phyloP scores from a whole-genome alignment of 345 rosid species.

The Melaleuca quinquenervia region DNA sequence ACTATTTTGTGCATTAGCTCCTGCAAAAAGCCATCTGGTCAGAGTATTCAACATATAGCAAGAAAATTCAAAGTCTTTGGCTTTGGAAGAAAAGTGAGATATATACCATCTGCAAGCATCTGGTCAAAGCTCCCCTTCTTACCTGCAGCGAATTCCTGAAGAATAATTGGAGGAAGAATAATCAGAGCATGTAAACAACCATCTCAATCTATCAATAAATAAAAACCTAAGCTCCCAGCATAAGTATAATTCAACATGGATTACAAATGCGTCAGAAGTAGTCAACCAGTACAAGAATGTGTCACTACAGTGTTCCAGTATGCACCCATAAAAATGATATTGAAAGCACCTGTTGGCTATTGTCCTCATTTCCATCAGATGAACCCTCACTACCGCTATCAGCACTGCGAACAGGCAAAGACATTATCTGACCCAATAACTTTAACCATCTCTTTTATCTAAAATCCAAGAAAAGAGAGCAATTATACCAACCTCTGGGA shows the following conservation, averaged over 20 bases:
- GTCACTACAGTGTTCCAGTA: not conserved
- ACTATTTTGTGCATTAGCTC: conserved; percentile 59
- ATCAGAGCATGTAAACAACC: not conserved
- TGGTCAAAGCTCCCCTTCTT: conserved; percentile 65
- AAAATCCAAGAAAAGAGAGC: not conserved
- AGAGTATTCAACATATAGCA: not conserved
- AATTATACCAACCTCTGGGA: conserved; percentile 55
- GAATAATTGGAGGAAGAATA: not conserved
- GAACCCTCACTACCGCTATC: conserved; percentile 93
- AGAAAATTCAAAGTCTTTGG: not conserved
- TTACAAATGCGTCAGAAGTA: not conserved
- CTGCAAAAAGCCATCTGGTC: conserved; percentile 5
- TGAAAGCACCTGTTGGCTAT: conserved; percentile 49
- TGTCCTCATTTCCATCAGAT: conserved; percentile 74
- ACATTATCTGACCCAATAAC: not conserved
- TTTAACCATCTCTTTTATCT: not conserved
- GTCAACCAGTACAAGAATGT: not conserved
- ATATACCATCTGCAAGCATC: conserved; percentile 82
- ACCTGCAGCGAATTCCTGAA: conserved; percentile 40
- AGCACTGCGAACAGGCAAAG: conserved; percentile 37
- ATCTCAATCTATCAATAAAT: not conserved
- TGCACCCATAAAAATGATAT: not conserved
- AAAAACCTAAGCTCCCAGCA: not conserved
- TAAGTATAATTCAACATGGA: not conserved
- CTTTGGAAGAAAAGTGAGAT: not conserved